These are phyloP conservation scores for Neocallimastix lanati DNA, from an alignment of 192 early-diverging fungal species.

Conservation along the genomic window DNA sequence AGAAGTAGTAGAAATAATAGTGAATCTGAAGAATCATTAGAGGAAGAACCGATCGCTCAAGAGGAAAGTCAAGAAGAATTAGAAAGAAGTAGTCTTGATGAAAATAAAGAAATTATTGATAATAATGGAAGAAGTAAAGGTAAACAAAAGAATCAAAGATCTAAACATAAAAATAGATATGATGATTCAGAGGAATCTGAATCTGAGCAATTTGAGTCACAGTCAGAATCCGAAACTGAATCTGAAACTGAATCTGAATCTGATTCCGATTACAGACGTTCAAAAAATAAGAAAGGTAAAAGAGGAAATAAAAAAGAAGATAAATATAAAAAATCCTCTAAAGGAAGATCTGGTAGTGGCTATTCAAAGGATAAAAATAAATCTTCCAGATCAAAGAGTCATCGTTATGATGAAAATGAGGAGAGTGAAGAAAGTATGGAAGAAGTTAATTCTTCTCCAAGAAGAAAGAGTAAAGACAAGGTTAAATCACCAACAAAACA, in stretches of 20 bases:
- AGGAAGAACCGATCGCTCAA: neutral
- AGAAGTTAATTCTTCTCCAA: neutral
- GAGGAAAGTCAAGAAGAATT: neutral
- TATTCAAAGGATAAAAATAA: neutral
- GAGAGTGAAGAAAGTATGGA: neutral
- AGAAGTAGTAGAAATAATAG: neutral
- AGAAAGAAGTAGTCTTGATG: neutral
- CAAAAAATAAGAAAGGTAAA: neutral
- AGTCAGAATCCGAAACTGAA: neutral
- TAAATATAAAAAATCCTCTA: no score
- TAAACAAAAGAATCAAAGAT: neutral
- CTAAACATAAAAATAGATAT: neutral
- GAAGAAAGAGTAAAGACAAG: neutral
- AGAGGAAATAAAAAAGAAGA: neutral
- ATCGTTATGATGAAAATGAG: neutral
- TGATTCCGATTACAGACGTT: neutral
- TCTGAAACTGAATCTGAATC: neutral
- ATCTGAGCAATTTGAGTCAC: neutral
- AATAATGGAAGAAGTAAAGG: neutral
- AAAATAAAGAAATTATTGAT: neutral
- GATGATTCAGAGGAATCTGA: no score
- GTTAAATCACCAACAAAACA: neutral
- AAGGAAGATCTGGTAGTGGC: no score
- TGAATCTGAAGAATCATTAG: neutral
- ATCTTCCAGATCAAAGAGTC: neutral